Evolutionary conservation across 805 yeast species (phyloP), one percentile per base, ranked within the genome.

Genomic region (Candida maesae): DNA sequence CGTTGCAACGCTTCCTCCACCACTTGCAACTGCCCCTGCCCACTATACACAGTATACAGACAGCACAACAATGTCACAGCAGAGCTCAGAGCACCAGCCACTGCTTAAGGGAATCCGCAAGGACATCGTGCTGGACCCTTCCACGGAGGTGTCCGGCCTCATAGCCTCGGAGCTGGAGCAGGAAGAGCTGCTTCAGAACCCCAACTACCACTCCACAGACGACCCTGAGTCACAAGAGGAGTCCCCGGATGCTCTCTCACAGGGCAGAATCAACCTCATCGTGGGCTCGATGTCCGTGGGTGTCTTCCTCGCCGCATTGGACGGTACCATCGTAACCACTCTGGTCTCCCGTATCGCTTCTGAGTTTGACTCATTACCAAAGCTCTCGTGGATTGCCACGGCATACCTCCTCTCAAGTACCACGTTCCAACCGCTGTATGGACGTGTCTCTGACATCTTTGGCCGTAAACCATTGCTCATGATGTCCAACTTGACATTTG

Each of bases 361-460:
- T 2, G 88, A 82, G 50, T 72, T 83, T 52, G 65, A 81, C 48
- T 81, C 79, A 0, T 65, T 81, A 33, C 77, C 79, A 4, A 74
- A 74, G 46, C 70, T 81, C 20, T 73, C 87, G 13, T 82, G 88
- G 87, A 79, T 83, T 18, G 89, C 86, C 2, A 79, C 87, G 0
- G 74, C 86, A 0, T 83, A 83, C 51, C 61, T 83, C 32, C 62
- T 83, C 32, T 76, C 88, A 2, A 75, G 81, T 33, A 78, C 89
- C 0, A 83, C 86, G 2, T 79, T 81, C 55, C 90, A 83, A 59
- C 90, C 90, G 2, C 60, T 83, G 17, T 79, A 74, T 49, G 90
- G 90, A 8, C 81, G 80, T 51, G 53, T 83, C 7, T 77, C 84
- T 13, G 90, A 83, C 52, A 80, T 82, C 20, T 81, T 81, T 55